Evolutionary conservation across 2,329 filamentous ascomycete species (phyloP).

Genomic region (Trichoderma breve): DNA sequence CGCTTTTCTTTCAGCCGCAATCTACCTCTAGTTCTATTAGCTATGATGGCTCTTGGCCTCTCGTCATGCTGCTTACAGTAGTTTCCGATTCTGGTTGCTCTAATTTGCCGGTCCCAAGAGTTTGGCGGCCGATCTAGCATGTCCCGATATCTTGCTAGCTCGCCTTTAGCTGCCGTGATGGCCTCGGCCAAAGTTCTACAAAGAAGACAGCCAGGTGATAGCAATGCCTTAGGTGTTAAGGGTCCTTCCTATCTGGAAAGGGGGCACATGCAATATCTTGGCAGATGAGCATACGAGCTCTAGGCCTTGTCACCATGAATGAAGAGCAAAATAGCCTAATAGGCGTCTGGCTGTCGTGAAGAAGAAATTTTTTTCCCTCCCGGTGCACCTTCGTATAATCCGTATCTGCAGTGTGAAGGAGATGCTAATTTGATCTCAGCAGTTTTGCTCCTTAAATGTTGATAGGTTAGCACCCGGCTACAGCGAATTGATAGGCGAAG

Average conservation of each 20-base stretch:
- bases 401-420: background rate
- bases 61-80: background rate
- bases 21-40: background rate
- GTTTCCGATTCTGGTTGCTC: background rate
- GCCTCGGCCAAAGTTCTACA: background rate
- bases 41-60: background rate
- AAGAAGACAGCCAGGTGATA: background rate
- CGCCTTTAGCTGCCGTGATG: background rate
- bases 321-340: background rate
- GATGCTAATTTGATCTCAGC: background rate
- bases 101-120: background rate
- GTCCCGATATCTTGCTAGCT: background rate
- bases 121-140: background rate
- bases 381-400: background rate
- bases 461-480: background rate
- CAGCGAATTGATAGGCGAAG: background rate
- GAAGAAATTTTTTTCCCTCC: background rate
- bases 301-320: background rate
- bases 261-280: background rate
- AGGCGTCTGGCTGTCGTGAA: background rate
- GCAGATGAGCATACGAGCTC: background rate
- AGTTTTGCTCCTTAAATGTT: background rate
- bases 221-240: background rate
- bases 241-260: background rate
- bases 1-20: background rate